Evolutionary conservation across 371 early-diverging fungal species (phyloP).

Genomic region (Mucor indicus): DNA sequence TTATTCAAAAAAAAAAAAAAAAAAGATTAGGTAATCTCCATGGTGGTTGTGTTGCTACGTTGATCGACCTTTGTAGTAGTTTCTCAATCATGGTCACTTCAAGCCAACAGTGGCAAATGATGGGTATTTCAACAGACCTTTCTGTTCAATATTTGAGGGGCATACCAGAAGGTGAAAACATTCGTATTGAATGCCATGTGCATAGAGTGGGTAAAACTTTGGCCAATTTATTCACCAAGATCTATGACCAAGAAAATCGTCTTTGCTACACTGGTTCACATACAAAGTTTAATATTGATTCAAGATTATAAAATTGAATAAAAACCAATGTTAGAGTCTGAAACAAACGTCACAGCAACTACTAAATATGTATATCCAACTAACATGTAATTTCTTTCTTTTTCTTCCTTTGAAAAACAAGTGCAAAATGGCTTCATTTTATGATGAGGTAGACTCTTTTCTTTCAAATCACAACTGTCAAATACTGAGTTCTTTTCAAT

Average conservation of each 20-base stretch:
- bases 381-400: no score
- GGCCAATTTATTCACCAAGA: conserved; percentile 35
- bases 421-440: conserved; percentile 30
- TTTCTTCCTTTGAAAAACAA: no score
- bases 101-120: conserved; percentile 23
- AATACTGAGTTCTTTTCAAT: not conserved
- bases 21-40: conserved; percentile 31
- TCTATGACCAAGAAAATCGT: conserved; percentile 25
- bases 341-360: no score
- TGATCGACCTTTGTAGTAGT: conserved; percentile 45
- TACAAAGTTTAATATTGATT: conserved; percentile 35
- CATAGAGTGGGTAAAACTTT: conserved; percentile 35
- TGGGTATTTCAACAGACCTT: conserved; percentile 42
- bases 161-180: conserved; percentile 20
- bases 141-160: conserved; percentile 29
- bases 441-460: conserved; percentile 23
- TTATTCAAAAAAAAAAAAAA: no score
- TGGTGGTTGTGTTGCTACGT: conserved; percentile 44
- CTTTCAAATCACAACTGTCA: not conserved
- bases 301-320: conserved; percentile 21
- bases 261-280: conserved; percentile 41
- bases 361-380: no score
- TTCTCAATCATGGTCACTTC: conserved; percentile 23
- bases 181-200: conserved; percentile 35
- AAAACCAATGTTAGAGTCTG: no score